Conservation (phyloP, 2,329 filamentous ascomycete species). For the Colletotrichum sp. region DNA sequence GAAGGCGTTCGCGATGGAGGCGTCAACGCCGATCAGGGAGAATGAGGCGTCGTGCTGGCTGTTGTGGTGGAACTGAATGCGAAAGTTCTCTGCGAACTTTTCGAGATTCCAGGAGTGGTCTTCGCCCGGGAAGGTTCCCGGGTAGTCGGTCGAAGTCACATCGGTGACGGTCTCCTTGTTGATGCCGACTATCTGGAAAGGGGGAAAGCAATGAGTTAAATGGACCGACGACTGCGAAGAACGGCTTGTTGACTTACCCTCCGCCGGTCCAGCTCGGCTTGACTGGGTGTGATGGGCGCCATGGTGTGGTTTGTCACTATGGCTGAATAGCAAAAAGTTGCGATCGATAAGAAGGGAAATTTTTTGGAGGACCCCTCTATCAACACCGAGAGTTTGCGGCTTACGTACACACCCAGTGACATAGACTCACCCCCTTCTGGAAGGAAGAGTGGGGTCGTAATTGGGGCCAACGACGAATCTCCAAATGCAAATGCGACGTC, state of each 20-base stretch:
- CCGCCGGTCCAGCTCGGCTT: slow-evolving; percentile 64
- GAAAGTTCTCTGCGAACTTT: slow-evolving; percentile 72
- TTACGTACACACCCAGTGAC: slow-evolving; percentile 12
- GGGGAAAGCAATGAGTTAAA: background rate
- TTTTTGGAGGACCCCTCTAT: slow-evolving; percentile 23
- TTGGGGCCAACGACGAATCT: background rate
- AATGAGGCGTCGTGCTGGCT: slow-evolving; percentile 79
- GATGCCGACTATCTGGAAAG: slow-evolving; percentile 76
- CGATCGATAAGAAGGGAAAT: slow-evolving; percentile 17
- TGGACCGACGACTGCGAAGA: background rate
- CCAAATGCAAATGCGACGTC: background rate
- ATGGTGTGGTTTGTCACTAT: slow-evolving; percentile 34
- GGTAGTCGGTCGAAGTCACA: slow-evolving; percentile 89
- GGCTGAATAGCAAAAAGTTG: slow-evolving; percentile 17
- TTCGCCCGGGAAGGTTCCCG: slow-evolving; percentile 88
- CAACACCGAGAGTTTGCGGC: slow-evolving; percentile 11
- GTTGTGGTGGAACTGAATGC: slow-evolving; percentile 85
- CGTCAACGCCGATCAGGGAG: slow-evolving; percentile 90
- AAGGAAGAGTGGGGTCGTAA: background rate
- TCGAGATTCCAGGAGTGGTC: slow-evolving; percentile 80
- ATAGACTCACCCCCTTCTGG: background rate
- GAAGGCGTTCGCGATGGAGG: slow-evolving; percentile 94
- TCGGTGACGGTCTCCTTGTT: slow-evolving; percentile 90
- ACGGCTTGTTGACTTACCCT: slow-evolving; percentile 50
- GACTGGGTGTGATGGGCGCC: slow-evolving; percentile 48